Percentiles rank a stretch among this genome's conserved stretches.
These are phyloP conservation scores for Stephania yunnanensis DNA, from an alignment of 164 flowering plant genomes.

Conservation along the genomic window DNA sequence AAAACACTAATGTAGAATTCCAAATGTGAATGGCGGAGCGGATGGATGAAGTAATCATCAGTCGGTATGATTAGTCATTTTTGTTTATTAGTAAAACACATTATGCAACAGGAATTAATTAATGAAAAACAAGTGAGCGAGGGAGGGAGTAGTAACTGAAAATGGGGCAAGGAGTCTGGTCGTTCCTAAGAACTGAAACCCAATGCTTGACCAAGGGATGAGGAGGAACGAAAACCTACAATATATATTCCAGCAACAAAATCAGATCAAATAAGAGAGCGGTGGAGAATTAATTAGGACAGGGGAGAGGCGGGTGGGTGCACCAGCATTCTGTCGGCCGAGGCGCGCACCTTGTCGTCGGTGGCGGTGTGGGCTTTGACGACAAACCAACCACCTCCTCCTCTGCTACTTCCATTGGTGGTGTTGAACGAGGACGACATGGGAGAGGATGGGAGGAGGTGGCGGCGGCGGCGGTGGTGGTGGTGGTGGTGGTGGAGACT, in stretches of 20 bases:
- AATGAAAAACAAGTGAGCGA: too few species aligned
- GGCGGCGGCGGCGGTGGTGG: background rate
- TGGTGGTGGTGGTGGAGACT: background rate
- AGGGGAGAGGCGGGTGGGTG: conserved; percentile 12
- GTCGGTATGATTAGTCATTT: background rate
- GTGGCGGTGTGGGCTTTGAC: conserved; percentile 35
- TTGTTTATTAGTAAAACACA: too few species aligned
- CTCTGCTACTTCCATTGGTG: conserved; percentile 17
- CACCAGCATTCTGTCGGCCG: conserved; percentile 52
- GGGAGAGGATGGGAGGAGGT: background rate
- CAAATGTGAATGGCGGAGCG: background rate
- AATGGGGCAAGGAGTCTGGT: conserved; percentile 80
- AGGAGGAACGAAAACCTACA: conserved; percentile 88
- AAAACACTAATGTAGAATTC: background rate
- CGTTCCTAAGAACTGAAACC: conserved; percentile 90
- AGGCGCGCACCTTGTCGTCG: conserved; percentile 31
- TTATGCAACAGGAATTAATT: too few species aligned
- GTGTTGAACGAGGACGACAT: conserved; percentile 1
- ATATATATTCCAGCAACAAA: too few species aligned
- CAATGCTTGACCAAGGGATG: conserved; percentile 97
- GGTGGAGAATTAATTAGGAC: background rate
- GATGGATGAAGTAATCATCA: background rate
- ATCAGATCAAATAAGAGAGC: background rate
- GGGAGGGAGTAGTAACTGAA: conserved; percentile 40
- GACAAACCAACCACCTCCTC: conserved; percentile 17